Percentiles rank a stretch among this genome's conserved stretches.
Conservation (phyloP, 2,329 filamentous ascomycete genomes). For the Beauveria asiatica region DNA sequence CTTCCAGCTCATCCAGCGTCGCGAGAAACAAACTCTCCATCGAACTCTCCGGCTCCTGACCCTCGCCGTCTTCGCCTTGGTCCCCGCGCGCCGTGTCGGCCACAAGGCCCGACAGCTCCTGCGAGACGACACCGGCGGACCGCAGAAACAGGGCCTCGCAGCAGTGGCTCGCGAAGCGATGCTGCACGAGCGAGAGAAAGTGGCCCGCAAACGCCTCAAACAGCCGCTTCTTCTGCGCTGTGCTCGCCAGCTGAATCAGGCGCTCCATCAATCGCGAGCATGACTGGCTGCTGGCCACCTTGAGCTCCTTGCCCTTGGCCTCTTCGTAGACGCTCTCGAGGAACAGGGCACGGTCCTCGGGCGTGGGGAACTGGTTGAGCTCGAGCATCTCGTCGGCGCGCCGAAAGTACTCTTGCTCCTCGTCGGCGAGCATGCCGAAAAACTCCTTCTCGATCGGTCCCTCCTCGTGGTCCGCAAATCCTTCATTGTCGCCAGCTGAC, state of each 20-base stretch:
- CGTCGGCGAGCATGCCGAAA: conserved; percentile 84
- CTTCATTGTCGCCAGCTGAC: conserved; percentile 5
- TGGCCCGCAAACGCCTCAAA: conserved; percentile 81
- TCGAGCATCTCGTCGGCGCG: conserved; percentile 84
- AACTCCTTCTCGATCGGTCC: conserved; percentile 57
- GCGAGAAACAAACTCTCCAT: conserved; percentile 82
- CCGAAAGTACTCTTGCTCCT: conserved; percentile 94
- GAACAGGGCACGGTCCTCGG: conserved; percentile 64
- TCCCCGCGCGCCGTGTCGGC: conserved; percentile 27
- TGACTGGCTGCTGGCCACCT: conserved; percentile 90
- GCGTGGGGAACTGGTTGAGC: conserved; percentile 72
- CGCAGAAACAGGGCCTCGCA: conserved; percentile 88
- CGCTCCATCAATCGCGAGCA: conserved; percentile 91
- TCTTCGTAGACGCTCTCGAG: conserved; percentile 79
- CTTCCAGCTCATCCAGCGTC: conserved; percentile 81
- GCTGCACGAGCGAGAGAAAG: conserved; percentile 82
- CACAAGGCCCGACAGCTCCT: conserved; percentile 53
- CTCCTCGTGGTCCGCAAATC: conserved; percentile 15
- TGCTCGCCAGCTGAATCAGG: conserved; percentile 71
- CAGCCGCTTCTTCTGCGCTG: conserved; percentile 73
- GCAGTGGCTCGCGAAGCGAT: conserved; percentile 95
- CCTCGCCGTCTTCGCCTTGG: conserved; percentile 33
- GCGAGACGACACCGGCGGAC: conserved; percentile 68
- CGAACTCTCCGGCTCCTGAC: conserved; percentile 44
- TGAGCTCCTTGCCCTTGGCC: conserved; percentile 85